Conservation (phyloP, 202 grass and related monocot species). For the Zoysia matrella region DNA sequence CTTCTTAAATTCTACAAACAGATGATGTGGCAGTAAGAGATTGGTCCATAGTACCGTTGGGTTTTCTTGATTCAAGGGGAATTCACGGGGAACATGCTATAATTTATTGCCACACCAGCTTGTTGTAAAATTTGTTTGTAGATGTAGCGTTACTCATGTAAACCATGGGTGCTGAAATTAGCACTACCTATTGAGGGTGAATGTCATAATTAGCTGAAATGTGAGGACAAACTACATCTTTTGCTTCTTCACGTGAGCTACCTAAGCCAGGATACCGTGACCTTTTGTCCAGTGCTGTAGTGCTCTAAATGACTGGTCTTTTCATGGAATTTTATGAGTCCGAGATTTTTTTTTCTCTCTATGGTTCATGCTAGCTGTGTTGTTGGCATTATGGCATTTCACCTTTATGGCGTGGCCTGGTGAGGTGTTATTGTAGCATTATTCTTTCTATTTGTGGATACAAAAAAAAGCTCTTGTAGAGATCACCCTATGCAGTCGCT, state of each 20-base stretch:
- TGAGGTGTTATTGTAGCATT: neutral
- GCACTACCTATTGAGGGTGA: neutral
- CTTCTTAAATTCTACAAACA: too few species aligned
- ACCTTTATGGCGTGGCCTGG: conserved; percentile 7
- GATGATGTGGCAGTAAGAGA: too few species aligned
- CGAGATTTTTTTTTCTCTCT: neutral
- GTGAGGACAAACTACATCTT: neutral
- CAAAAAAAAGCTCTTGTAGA: conserved; percentile 9
- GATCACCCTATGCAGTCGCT: conserved; percentile 1
- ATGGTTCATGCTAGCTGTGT: conserved; percentile 9
- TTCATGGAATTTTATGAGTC: neutral
- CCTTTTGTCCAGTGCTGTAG: neutral
- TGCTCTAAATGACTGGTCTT: conserved; percentile 7
- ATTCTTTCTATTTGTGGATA: conserved; percentile 14
- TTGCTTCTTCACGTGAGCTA: neutral
- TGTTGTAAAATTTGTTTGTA: too few species aligned
- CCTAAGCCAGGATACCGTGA: neutral
- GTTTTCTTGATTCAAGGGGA: too few species aligned
- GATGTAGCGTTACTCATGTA: neutral
- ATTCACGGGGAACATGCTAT: too few species aligned
- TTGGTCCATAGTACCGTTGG: too few species aligned
- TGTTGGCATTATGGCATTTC: conserved; percentile 11
- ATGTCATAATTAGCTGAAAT: conserved; percentile 12
- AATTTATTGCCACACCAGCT: too few species aligned
- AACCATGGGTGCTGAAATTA: neutral